Percentiles rank a stretch among this genome's conserved stretches.
phyloP scores from a whole-genome alignment of 2,329 filamentous ascomycete species.

The Penicillium sp. region DNA sequence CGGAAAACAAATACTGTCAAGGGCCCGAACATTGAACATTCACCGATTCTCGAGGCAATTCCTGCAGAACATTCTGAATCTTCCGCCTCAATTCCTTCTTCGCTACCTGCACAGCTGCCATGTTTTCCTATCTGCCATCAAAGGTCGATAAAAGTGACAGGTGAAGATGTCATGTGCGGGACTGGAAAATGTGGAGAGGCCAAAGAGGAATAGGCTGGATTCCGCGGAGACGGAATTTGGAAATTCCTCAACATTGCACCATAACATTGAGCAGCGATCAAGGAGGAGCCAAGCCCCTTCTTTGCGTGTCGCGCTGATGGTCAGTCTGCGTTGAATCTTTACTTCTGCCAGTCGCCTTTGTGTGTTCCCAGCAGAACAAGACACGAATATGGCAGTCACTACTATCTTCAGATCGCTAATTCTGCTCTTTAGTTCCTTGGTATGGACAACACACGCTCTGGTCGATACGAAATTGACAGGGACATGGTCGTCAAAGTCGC shows the following conservation, averaged over 20 bases:
- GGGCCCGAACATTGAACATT: conserved; percentile 63
- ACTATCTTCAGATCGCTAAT: conserved; percentile 27
- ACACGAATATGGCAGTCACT: conserved; percentile 8
- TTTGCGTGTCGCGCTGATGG: neutral
- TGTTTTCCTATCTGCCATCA: conserved; percentile 22
- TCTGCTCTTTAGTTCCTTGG: conserved; percentile 32
- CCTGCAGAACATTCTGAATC: conserved; percentile 64
- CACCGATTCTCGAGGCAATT: conserved; percentile 60
- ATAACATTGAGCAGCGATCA: conserved; percentile 5
- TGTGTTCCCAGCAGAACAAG: neutral
- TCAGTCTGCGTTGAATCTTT: neutral
- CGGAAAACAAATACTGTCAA: neutral
- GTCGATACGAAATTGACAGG: conserved; percentile 55
- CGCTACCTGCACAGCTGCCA: conserved; percentile 59
- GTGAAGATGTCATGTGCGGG: conserved; percentile 1
- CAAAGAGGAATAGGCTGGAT: conserved; percentile 11
- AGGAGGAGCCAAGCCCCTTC: neutral
- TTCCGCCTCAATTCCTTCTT: conserved; percentile 72
- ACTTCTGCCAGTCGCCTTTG: conserved; percentile 9
- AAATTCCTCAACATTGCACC: conserved; percentile 6
- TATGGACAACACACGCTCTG: conserved; percentile 37
- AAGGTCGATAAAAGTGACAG: neutral
- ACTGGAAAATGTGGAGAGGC: neutral
- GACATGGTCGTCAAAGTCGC: conserved; percentile 69
- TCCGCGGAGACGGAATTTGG: conserved; percentile 9